Conservation (phyloP, 495 filamentous ascomycete genomes). For the Daldinia bambusicola region DNA sequence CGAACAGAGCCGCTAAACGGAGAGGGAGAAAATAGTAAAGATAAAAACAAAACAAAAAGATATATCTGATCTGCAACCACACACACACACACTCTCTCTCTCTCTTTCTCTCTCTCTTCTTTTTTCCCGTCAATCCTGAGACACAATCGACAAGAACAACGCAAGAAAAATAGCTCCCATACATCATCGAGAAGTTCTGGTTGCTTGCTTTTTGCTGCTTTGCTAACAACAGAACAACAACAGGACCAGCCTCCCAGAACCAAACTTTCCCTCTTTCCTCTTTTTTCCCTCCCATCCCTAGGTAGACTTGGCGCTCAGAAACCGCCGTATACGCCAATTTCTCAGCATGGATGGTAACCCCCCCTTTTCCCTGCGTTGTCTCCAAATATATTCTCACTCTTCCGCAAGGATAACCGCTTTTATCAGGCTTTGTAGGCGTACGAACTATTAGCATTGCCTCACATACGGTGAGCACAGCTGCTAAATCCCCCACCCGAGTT, state of each 20-base stretch:
- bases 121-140: background rate
- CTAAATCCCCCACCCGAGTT: background rate
- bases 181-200: background rate
- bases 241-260: background rate
- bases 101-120: background rate
- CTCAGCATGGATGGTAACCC: background rate
- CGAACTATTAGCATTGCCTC: slow-evolving; percentile 7
- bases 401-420: slow-evolving; percentile 14
- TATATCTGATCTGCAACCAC: slow-evolving; percentile 7
- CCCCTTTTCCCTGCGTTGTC: background rate
- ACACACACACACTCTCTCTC: background rate
- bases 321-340: background rate
- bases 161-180: background rate
- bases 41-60: background rate
- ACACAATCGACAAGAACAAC: background rate
- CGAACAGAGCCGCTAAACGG: slow-evolving; percentile 5
- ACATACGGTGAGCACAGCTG: background rate
- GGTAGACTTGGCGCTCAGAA: background rate
- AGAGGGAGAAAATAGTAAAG: background rate
- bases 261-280: background rate
- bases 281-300: background rate
- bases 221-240: background rate
- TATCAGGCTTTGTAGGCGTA: slow-evolving; percentile 5
- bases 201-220: background rate
- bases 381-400: slow-evolving; percentile 14